Evolutionary conservation across 2,329 filamentous ascomycete genomes (phyloP), one percentile per base, ranked within the genome.

Genomic region (Neophaeococcomyces aloes): DNA sequence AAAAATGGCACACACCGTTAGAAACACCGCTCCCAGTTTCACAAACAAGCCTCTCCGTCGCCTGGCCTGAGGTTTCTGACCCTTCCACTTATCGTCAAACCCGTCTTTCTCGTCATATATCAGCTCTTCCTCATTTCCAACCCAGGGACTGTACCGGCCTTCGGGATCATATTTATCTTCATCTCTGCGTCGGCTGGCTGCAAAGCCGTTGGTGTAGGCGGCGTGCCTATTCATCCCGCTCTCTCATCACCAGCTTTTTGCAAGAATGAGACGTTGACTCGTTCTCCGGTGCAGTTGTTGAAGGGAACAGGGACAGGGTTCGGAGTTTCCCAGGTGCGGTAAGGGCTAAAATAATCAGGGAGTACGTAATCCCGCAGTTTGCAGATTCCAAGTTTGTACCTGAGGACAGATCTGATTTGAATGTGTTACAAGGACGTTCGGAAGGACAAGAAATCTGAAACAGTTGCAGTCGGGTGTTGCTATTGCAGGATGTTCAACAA

Each of bases 141-240:
- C 50, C 36, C 49, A 53, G 18, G 53, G 53, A 38, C 38, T 43
- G 17, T 45, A 34, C 29, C 52, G 48, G 29, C 59, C 74, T 59
- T 76, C 94, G 83, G 86, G 84, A 64, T 94, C 86, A 55, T 86
- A 85, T 55, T 85, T 88, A 59, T 66, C 69, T 56, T 68, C 69
- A 57, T 81, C 81, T 48, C 74, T 76, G 52, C 80, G 75, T 51
- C 83, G 82, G 63, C 88, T 88, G 60, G 71, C 71, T 51, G 67
- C 64, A 54, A 74, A 67, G 62, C 86, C 88, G 69, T 91, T 94
- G 51, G 81, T 78, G 65, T 83, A 89, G 63, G 81, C 81, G 65
- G 83, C 75, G 73, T 94, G 86, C 70, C 86, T 79, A 62, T 89
- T 84, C 79, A 91, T 87, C 82, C 47, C 50, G 50, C 47, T 40